Conservation (phyloP, 345 rosid genomes). For the Carallia pectinifolia region DNA sequence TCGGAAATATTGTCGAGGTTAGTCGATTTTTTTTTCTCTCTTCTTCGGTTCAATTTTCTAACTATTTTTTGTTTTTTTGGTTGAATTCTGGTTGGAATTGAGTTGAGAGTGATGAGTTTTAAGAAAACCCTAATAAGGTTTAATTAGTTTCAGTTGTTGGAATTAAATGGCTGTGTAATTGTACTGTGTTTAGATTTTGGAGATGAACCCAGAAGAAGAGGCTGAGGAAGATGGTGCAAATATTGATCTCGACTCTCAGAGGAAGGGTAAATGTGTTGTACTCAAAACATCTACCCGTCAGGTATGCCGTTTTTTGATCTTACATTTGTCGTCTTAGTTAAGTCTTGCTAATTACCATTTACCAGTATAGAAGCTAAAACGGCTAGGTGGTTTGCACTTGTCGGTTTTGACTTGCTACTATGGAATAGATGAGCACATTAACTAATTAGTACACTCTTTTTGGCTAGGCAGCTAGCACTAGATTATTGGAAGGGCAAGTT, state of each 20-base stretch:
- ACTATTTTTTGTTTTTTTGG: not conserved
- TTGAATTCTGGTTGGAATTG: too few relatives aligned
- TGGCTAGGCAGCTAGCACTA: too few relatives aligned
- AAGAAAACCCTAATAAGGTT: not conserved
- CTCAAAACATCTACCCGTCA: conserved; percentile 97
- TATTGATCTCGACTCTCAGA: conserved; percentile 95
- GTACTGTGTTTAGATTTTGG: conserved; percentile 54
- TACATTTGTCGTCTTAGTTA: not conserved
- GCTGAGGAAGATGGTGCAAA: conserved; percentile 99
- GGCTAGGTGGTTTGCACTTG: not conserved
- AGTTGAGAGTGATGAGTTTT: too few relatives aligned
- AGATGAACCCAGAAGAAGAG: conserved; percentile 99
- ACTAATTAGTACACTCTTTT: too few relatives aligned
- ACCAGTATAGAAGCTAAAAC: not conserved
- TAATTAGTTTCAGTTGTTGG: not conserved
- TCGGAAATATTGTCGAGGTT: conserved; percentile 99
- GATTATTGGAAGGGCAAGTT: too few relatives aligned
- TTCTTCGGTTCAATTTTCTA: not conserved
- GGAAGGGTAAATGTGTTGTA: conserved; percentile 99
- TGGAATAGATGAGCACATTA: too few relatives aligned
- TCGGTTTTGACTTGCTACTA: too few relatives aligned
- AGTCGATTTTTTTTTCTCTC: not conserved
- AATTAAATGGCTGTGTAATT: not conserved
- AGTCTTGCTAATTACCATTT: not conserved
- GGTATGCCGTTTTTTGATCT: conserved; percentile 34